Percentiles rank a stretch among this genome's conserved stretches.
phyloP scores from a whole-genome alignment of 768 basidiomycete species.

The Suillus tomentosus region DNA sequence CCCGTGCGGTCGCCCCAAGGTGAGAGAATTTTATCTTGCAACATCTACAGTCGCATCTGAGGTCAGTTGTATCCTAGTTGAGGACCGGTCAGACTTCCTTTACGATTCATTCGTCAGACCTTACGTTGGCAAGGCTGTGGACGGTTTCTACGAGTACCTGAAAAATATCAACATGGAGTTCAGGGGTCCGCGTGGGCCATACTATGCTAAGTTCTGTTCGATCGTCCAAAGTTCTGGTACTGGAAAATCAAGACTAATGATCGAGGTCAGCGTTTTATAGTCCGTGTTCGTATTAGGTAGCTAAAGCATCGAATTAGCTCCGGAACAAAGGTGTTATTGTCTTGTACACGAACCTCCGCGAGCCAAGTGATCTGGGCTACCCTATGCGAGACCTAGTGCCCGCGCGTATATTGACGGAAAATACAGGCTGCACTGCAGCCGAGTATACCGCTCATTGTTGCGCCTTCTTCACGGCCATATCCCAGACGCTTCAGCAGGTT shows the following conservation, averaged over 20 bases:
- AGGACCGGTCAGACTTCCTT: neutral
- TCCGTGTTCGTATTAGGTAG: neutral
- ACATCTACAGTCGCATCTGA: neutral
- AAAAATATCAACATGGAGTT: slow-evolving; percentile 12
- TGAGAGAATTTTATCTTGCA: neutral
- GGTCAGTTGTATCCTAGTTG: neutral
- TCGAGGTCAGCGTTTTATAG: slow-evolving; percentile 4
- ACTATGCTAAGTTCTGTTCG: slow-evolving; percentile 17
- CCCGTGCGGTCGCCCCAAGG: neutral
- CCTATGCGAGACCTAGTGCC: slow-evolving; percentile 20
- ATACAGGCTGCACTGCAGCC: neutral
- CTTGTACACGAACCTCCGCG: slow-evolving; percentile 21
- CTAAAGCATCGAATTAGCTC: slow-evolving; percentile 7
- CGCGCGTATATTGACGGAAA: slow-evolving; percentile 17
- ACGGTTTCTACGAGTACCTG: slow-evolving; percentile 24
- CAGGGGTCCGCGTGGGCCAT: neutral
- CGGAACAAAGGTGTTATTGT: slow-evolving; percentile 19
- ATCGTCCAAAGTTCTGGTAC: slow-evolving; percentile 25
- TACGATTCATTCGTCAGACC: slow-evolving; percentile 10
- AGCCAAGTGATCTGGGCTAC: slow-evolving; percentile 10
- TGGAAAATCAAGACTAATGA: slow-evolving; percentile 22
- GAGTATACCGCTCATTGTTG: slow-evolving; percentile 15
- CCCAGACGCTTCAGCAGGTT: slow-evolving; percentile 1
- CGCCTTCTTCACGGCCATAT: slow-evolving; percentile 20
- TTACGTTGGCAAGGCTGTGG: slow-evolving; percentile 11